phyloP scores from a whole-genome alignment of 164 flowering plant species.

The Piper longum region DNA sequence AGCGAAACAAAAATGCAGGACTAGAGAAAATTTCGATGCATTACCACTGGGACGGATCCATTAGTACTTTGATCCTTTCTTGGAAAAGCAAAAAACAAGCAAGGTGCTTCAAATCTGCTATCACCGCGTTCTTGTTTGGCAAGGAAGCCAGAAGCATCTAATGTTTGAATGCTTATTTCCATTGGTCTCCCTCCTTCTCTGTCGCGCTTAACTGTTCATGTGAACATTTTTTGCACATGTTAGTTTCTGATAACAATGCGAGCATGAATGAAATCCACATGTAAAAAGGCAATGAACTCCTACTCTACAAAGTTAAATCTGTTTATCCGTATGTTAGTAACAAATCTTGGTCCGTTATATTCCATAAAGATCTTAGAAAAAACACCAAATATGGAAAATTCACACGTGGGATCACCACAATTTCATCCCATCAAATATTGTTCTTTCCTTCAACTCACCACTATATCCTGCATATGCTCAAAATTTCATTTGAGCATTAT shows the following conservation, averaged over 20 bases:
- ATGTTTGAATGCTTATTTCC: conserved; percentile 32
- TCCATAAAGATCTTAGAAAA: too few species aligned
- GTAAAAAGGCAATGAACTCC: too few species aligned
- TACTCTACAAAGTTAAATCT: too few species aligned
- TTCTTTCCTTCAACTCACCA: too few species aligned
- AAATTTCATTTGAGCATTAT: too few species aligned
- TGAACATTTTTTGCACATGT: not conserved
- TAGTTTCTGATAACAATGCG: not conserved
- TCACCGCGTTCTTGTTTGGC: conserved; percentile 32
- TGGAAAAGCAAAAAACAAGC: conserved; percentile 31
- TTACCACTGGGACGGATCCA: conserved; percentile 21
- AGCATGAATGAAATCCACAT: too few species aligned
- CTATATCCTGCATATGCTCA: too few species aligned
- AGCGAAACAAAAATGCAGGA: not conserved
- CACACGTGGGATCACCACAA: too few species aligned
- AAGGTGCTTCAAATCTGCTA: conserved; percentile 50
- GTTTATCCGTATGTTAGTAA: too few species aligned
- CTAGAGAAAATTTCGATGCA: conserved; percentile 2
- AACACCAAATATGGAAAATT: too few species aligned
- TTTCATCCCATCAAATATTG: too few species aligned
- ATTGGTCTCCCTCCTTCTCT: conserved; percentile 79
- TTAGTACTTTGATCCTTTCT: conserved; percentile 7
- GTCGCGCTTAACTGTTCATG: conserved; percentile 40
- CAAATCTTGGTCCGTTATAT: too few species aligned
- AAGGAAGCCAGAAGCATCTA: conserved; percentile 40